Conservation (phyloP, 139 green algal species). For the Coelastrella sp. region DNA sequence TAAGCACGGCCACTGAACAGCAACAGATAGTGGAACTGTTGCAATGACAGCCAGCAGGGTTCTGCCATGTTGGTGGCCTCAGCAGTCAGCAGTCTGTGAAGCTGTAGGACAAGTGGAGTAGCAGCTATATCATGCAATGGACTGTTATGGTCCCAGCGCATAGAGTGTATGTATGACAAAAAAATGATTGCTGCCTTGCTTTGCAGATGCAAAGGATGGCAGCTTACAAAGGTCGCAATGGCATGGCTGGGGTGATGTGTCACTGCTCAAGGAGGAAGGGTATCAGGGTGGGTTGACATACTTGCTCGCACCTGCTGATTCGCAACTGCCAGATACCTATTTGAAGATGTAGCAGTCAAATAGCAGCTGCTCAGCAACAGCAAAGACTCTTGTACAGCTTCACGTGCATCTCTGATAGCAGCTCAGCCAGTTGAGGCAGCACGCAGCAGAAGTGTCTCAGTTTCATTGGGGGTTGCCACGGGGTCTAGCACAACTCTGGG, state of each 20-base stretch:
- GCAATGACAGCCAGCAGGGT: neutral
- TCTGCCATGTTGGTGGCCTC: neutral
- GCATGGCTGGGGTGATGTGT: conserved; percentile 51
- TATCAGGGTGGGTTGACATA: conserved; percentile 7
- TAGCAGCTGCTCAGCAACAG: neutral
- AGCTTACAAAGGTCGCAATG: conserved; percentile 37
- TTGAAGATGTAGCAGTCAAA: neutral
- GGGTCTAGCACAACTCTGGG: no score
- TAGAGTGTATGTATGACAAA: neutral
- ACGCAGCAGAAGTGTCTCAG: no score
- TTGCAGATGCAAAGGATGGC: conserved; percentile 23
- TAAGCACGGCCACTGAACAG: neutral
- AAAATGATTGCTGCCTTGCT: neutral
- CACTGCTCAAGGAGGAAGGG: conserved; percentile 49
- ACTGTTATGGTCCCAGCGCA: neutral
- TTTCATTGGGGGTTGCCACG: no score
- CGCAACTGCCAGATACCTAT: neutral
- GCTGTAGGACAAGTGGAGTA: neutral
- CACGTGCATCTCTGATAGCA: no score
- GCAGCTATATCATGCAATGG: neutral
- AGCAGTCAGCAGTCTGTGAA: neutral
- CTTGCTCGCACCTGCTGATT: neutral
- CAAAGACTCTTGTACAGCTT: neutral
- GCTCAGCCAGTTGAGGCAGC: no score
- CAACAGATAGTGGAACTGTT: neutral